Percentiles rank a stretch among this genome's conserved stretches.
Evolutionary conservation across 345 rosid species (phyloP).

Genomic region (Linum usitatissimum): DNA sequence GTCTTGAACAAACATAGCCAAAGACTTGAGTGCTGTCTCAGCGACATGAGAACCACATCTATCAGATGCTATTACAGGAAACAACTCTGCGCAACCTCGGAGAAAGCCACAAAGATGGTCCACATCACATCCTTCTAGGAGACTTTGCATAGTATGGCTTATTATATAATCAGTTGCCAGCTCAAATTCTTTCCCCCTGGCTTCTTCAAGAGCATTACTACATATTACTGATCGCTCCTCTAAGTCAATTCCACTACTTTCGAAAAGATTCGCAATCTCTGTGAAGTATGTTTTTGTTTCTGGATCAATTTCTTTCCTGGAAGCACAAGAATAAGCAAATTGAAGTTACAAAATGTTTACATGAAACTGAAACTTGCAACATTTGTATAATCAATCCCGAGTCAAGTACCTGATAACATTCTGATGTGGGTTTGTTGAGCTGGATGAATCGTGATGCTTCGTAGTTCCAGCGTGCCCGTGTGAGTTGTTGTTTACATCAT

Average conservation of each 20-base stretch:
- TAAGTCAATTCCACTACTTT: constrained; percentile 56
- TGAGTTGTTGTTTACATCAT: too few species aligned
- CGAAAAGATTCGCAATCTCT: constrained; percentile 74
- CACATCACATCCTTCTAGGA: constrained; percentile 76
- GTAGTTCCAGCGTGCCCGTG: too few species aligned
- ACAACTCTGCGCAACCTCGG: constrained; percentile 41
- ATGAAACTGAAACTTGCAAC: not conserved
- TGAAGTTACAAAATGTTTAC: not conserved
- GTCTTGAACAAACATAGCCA: constrained; percentile 60
- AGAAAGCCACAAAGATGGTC: constrained; percentile 79
- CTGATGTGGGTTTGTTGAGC: not conserved
- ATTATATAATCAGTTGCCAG: constrained; percentile 83
- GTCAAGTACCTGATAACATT: not conserved
- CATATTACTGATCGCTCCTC: constrained; percentile 71
- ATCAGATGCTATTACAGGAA: constrained; percentile 85
- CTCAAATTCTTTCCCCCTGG: constrained; percentile 70
- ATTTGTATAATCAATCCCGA: not conserved
- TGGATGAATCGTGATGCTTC: not conserved
- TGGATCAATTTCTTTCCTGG: constrained; percentile 79
- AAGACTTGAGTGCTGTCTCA: constrained; percentile 81
- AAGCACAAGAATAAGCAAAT: not conserved
- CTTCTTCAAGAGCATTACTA: constrained; percentile 75
- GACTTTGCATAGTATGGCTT: constrained; percentile 73
- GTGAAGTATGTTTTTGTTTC: constrained; percentile 65
- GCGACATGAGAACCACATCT: constrained; percentile 94